phyloP scores from a whole-genome alignment of 1,139 yeast genomes.

The Blastobotrys malaysiensis region DNA sequence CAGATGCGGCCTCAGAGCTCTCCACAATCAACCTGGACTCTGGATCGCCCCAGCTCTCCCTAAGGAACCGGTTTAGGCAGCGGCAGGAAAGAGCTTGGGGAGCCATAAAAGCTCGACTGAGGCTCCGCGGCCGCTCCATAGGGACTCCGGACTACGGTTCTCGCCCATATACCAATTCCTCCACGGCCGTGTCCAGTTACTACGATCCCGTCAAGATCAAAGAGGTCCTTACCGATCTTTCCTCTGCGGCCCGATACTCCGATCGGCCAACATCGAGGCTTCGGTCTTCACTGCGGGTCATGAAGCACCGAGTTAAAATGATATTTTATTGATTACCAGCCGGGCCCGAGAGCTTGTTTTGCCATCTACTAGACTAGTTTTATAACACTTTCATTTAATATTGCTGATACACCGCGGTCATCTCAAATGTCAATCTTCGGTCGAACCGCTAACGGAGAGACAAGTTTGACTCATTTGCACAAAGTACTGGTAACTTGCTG shows the following conservation, averaged over 20 bases:
- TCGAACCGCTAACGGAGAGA: no score
- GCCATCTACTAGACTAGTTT: no score
- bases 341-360: background rate
- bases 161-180: background rate
- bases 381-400: no score
- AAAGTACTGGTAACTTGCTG: no score
- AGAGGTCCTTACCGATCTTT: conserved; percentile 1
- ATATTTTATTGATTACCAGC: background rate
- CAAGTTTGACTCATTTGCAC: no score
- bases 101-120: background rate
- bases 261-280: background rate
- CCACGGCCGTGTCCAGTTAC: conserved; percentile 3
- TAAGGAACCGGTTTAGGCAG: background rate
- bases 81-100: conserved; percentile 3
- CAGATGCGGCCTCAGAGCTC: background rate
- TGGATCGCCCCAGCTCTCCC: background rate
- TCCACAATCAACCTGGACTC: background rate
- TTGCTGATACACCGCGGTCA: no score
- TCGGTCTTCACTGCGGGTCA: background rate
- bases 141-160: no score
- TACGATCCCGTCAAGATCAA: conserved; percentile 7
- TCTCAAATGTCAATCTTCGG: no score
- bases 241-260: background rate
- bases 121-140: no score
- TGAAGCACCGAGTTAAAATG: background rate